Conservation (phyloP, 2,329 filamentous ascomycete genomes). For the Aspergillus oerlinghausenensis region DNA sequence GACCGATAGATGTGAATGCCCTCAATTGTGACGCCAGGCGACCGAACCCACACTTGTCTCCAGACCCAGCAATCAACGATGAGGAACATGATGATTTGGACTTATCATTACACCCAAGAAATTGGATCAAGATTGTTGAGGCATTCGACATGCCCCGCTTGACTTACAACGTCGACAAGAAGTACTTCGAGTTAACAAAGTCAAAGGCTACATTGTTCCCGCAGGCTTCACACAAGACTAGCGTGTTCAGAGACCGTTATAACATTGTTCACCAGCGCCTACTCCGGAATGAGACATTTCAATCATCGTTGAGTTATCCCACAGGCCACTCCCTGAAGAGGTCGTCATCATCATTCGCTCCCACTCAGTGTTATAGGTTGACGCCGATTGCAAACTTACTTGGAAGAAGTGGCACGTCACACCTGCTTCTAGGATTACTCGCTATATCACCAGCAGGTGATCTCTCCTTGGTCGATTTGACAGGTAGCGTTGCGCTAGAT, state of each 20-base stretch:
- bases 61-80: conserved; percentile 41
- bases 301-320: conserved; percentile 68
- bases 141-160: conserved; percentile 75
- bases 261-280: conserved; percentile 89
- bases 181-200: conserved; percentile 76
- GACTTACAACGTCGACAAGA: conserved; percentile 57
- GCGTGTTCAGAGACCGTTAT: conserved; percentile 83
- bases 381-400: conserved; percentile 74
- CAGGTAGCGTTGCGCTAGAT: conserved; percentile 81
- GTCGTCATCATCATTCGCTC: conserved; percentile 53
- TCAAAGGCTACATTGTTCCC: conserved; percentile 69
- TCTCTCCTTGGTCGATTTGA: conserved; percentile 78
- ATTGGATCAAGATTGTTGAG: conserved; percentile 77
- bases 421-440: conserved; percentile 82
- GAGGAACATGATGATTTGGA: conserved; percentile 56
- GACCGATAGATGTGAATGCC: conserved; percentile 31
- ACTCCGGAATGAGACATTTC: conserved; percentile 88
- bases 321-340: conserved; percentile 52
- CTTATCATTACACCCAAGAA: conserved; percentile 65
- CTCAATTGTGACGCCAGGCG: conserved; percentile 47
- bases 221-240: conserved; percentile 72
- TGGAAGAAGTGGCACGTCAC: conserved; percentile 75
- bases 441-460: conserved; percentile 75
- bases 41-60: conserved; percentile 33
- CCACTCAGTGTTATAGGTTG: conserved; percentile 72